A percentile compares a stretch with the other conserved stretches of the same genome.
Evolutionary conservation across 208 protist species (phyloP).

Genomic region (Wallacemonas sp.): DNA sequence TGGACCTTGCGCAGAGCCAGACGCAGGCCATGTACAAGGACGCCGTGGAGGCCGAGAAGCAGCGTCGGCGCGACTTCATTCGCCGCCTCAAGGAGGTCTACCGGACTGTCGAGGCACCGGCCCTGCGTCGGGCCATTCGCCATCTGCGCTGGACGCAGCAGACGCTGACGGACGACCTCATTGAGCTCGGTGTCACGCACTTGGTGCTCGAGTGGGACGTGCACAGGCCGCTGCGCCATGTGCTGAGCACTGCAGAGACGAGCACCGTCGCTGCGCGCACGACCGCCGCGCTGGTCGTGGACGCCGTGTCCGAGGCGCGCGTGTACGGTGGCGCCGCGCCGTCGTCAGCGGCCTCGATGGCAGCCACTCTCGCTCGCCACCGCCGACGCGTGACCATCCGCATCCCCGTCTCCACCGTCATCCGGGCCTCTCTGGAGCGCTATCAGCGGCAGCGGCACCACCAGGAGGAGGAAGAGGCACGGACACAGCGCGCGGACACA

Average conservation of each 20-base stretch:
- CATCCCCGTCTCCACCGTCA: constrained; percentile 17
- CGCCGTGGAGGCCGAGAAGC: constrained; percentile 28
- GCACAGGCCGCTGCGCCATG: neutral
- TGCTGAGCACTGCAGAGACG: neutral
- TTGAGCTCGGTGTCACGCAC: constrained; percentile 34
- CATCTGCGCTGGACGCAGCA: constrained; percentile 25
- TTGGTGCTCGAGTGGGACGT: constrained; percentile 42
- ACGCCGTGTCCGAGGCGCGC: neutral
- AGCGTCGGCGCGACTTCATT: constrained; percentile 21
- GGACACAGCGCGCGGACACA: neutral
- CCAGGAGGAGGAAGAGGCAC: constrained; percentile 7
- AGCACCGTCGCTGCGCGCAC: neutral
- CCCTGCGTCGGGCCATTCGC: constrained; percentile 19
- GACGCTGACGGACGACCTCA: constrained; percentile 30
- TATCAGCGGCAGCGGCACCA: constrained; percentile 25
- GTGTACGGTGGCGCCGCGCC: neutral
- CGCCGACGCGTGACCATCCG: constrained; percentile 7
- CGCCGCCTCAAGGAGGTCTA: constrained; percentile 33
- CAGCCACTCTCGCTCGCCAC: neutral
- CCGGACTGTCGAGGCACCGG: constrained; percentile 26
- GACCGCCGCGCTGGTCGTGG: constrained; percentile 2
- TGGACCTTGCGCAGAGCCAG: constrained; percentile 37
- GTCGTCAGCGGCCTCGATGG: neutral
- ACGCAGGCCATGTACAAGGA: constrained; percentile 36
- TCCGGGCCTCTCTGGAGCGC: constrained; percentile 21